phyloP scores from a whole-genome alignment of 805 yeast genomes.

The Monosporozyma aerobia region DNA sequence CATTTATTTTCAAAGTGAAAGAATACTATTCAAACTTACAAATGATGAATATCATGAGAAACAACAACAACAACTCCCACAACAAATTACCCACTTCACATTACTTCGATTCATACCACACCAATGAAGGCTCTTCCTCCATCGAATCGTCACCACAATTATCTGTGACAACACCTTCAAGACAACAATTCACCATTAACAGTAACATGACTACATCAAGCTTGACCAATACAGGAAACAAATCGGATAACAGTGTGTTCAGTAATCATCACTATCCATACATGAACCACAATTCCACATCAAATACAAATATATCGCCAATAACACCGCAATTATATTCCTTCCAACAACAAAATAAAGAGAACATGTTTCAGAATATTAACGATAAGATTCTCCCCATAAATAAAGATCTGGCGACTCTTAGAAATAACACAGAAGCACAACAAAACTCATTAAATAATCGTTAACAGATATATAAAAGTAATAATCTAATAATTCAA shows the following conservation, averaged over 20 bases:
- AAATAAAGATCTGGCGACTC: not conserved
- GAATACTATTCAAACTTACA: slow-evolving; percentile 14
- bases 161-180: slow-evolving; percentile 10
- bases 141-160: slow-evolving; percentile 19
- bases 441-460: not conserved
- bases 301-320: slow-evolving; percentile 17
- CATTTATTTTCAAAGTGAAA: slow-evolving; percentile 18
- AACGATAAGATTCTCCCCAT: not conserved
- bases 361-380: slow-evolving; percentile 6
- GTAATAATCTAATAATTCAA: not conserved
- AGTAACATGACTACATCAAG: slow-evolving; percentile 3
- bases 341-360: slow-evolving; percentile 3
- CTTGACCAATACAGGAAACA: slow-evolving; percentile 24
- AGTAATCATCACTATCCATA: slow-evolving; percentile 17
- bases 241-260: slow-evolving; percentile 28
- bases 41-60: slow-evolving; percentile 8
- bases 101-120: slow-evolving; percentile 1
- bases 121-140: slow-evolving; percentile 22
- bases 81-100: slow-evolving; percentile 8
- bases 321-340: slow-evolving; percentile 27
- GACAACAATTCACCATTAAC: not conserved
- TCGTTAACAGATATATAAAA: not conserved
- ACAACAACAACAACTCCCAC: slow-evolving; percentile 9
- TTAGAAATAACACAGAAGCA: not conserved
- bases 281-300: slow-evolving; percentile 2